A percentile compares a stretch with the other conserved stretches of the same genome.
These are phyloP conservation scores for Alternaria sp. DNA, from an alignment of 2,329 filamentous ascomycete species.

Conservation along the genomic window DNA sequence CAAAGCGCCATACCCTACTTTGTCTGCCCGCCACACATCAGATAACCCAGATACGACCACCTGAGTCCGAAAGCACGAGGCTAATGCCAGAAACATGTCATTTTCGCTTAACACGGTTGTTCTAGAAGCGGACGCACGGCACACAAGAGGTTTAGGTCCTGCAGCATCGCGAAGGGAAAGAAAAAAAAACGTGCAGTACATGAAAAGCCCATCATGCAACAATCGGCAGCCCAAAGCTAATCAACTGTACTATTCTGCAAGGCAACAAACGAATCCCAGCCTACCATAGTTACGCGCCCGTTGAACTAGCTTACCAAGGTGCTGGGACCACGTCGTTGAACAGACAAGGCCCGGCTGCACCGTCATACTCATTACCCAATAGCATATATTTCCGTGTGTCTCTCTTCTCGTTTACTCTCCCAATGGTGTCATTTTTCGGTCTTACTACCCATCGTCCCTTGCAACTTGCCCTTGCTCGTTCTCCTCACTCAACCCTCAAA, in stretches of 20 bases:
- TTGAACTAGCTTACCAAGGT: conserved; percentile 8
- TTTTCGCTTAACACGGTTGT: conserved; percentile 6
- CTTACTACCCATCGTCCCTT: not conserved
- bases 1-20: not conserved
- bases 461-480: conserved; percentile 5
- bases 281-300: conserved; percentile 6
- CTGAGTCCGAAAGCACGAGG: not conserved
- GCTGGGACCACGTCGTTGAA: not conserved
- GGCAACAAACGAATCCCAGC: not conserved
- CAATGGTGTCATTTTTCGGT: conserved; percentile 5
- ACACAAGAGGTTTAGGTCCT: conserved; percentile 1
- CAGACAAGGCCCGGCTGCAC: not conserved
- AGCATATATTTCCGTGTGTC: not conserved
- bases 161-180: conserved; percentile 2
- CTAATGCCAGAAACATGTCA: conserved; percentile 8
- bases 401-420: not conserved
- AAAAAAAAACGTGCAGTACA: conserved; percentile 1
- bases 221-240: conserved; percentile 3
- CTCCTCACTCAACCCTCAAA: conserved; percentile 6
- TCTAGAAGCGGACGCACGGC: conserved; percentile 4
- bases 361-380: conserved; percentile 2
- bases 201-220: conserved; percentile 4
- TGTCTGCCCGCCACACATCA: not conserved
- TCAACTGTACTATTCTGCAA: not conserved
- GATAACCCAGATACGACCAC: not conserved